These are phyloP conservation scores for Coelastrella sp. DNA, from an alignment of 139 green algal genomes.

Conservation along the genomic window DNA sequence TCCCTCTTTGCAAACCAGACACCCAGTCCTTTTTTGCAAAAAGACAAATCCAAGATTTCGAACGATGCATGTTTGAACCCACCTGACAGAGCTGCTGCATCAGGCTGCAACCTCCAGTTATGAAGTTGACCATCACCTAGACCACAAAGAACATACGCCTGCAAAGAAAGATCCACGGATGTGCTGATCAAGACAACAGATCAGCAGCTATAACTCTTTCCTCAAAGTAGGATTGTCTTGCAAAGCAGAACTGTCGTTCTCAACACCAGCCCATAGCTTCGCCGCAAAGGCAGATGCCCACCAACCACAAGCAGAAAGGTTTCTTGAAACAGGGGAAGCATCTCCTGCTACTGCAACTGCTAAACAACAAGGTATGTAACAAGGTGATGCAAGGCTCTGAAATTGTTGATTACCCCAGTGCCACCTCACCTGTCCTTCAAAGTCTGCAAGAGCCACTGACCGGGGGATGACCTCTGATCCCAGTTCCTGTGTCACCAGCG, in stretches of 20 bases:
- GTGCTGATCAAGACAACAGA: background rate
- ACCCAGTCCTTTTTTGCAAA: too few relatives aligned
- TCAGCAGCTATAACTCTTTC: background rate
- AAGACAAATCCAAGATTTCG: background rate
- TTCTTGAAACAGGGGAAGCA: too few relatives aligned
- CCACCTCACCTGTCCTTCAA: constrained; percentile 72
- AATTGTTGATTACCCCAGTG: background rate
- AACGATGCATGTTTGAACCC: too few relatives aligned
- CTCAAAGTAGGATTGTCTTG: too few relatives aligned
- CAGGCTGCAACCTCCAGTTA: constrained; percentile 67
- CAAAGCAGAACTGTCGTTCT: too few relatives aligned
- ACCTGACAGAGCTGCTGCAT: constrained; percentile 16
- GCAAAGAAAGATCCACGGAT: background rate
- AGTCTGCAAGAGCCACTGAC: constrained; percentile 82
- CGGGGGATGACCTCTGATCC: constrained; percentile 64
- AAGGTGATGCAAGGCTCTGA: too few relatives aligned
- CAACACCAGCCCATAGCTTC: too few relatives aligned
- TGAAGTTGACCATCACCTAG: constrained; percentile 84
- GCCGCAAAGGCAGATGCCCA: too few relatives aligned
- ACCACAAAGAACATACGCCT: constrained; percentile 84
- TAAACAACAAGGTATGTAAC: too few relatives aligned
- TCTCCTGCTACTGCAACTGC: too few relatives aligned
- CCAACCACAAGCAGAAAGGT: too few relatives aligned
- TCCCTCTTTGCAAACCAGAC: too few relatives aligned
- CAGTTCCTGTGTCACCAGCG: background rate